These are phyloP conservation scores for Diaporthe sp. DNA, from an alignment of 2,329 filamentous ascomycete genomes.

Conservation along the genomic window DNA sequence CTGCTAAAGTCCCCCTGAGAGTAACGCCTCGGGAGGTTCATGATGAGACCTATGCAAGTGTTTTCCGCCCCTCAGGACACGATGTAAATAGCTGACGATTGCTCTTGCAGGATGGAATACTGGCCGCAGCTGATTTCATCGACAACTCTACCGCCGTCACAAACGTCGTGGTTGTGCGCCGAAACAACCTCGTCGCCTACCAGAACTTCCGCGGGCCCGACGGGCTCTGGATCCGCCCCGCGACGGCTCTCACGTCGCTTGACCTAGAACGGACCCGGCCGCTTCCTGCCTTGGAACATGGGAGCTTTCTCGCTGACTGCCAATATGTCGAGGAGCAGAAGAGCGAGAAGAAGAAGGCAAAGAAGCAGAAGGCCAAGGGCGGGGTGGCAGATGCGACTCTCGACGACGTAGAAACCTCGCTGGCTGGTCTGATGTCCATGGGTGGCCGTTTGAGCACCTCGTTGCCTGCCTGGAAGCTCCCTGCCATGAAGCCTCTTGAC, in stretches of 20 bases:
- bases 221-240: conserved; percentile 8
- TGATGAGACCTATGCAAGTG: conserved; percentile 52
- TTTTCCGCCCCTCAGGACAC: no score
- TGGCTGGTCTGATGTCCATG: conserved; percentile 13
- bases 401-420: not conserved
- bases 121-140: conserved; percentile 49
- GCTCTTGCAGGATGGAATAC: conserved; percentile 42
- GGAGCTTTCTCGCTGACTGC: conserved; percentile 15
- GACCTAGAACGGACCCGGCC: conserved; percentile 35
- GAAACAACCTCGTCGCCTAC: conserved; percentile 50
- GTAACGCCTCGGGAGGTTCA: conserved; percentile 57
- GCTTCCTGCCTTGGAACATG: conserved; percentile 30
- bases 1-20: conserved; percentile 48
- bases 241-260: conserved; percentile 32
- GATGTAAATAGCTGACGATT: not conserved
- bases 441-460: not conserved
- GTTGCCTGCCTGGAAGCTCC: conserved; percentile 2
- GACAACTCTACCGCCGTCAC: conserved; percentile 46
- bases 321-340: conserved; percentile 20
- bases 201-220: conserved; percentile 23
- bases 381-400: not conserved
- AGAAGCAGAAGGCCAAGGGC: not conserved
- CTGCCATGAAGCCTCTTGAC: conserved; percentile 8
- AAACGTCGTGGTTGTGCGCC: conserved; percentile 51
- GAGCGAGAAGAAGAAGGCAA: not conserved